These are phyloP conservation scores for Dactylellina leptospora DNA, from an alignment of 2,329 filamentous ascomycete genomes.

Conservation along the genomic window DNA sequence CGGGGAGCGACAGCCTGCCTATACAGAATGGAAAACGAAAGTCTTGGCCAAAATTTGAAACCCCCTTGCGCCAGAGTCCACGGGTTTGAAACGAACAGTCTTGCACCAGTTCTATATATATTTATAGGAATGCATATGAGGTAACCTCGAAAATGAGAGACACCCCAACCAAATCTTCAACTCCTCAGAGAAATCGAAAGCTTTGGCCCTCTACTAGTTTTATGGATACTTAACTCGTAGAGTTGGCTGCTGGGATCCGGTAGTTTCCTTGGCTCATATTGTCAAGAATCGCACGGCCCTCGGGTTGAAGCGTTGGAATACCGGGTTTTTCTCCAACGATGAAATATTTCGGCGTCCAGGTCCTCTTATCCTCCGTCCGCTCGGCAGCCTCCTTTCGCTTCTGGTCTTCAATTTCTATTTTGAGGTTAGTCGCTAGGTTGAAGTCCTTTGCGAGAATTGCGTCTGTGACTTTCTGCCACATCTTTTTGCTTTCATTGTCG, in stretches of 20 bases:
- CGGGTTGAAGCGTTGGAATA: slow-evolving; percentile 38
- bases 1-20: neutral
- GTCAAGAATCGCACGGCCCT: slow-evolving; percentile 38
- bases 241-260: slow-evolving; percentile 55
- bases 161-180: no score
- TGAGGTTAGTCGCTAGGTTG: slow-evolving; percentile 81
- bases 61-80: slow-evolving; percentile 50
- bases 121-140: neutral
- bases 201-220: neutral
- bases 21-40: slow-evolving; percentile 5
- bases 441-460: slow-evolving; percentile 86
- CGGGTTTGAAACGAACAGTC: slow-evolving; percentile 22
- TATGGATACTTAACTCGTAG: slow-evolving; percentile 54
- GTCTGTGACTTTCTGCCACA: slow-evolving; percentile 87
- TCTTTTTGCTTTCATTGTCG: slow-evolving; percentile 84
- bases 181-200: neutral
- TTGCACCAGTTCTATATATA: slow-evolving; percentile 35
- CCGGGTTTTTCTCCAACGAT: slow-evolving; percentile 57
- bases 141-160: neutral
- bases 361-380: slow-evolving; percentile 73
- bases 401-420: slow-evolving; percentile 88
- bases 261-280: slow-evolving; percentile 46
- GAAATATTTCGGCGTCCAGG: slow-evolving; percentile 92
- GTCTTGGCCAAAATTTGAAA: slow-evolving; percentile 18
- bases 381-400: slow-evolving; percentile 86